Evolutionary conservation across 345 rosid species (phyloP).

Genomic region (Mallotus nudiflorus): DNA sequence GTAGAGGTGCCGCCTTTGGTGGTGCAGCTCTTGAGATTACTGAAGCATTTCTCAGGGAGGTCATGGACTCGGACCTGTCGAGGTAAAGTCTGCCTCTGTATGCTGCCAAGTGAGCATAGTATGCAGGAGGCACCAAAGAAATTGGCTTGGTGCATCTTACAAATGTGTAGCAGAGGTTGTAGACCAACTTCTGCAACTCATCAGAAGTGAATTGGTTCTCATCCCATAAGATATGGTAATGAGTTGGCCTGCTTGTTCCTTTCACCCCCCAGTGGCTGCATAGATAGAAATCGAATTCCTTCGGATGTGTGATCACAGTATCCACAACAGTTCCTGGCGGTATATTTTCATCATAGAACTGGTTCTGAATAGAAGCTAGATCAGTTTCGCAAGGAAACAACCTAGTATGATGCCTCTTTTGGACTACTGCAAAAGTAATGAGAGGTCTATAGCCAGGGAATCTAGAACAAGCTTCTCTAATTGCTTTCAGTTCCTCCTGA

Average conservation of each 20-base stretch:
- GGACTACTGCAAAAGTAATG: constrained; percentile 84
- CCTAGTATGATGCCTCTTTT: constrained; percentile 92
- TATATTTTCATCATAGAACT: constrained; percentile 55
- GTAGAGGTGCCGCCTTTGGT: constrained; percentile 77
- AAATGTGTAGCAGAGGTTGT: constrained; percentile 84
- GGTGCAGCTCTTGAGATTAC: constrained; percentile 64
- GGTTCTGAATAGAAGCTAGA: constrained; percentile 31
- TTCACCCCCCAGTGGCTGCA: constrained; percentile 95
- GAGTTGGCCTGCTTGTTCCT: constrained; percentile 94
- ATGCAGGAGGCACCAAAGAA: constrained; percentile 90
- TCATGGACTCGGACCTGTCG: constrained; percentile 57
- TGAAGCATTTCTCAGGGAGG: constrained; percentile 38
- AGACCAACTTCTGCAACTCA: constrained; percentile 83
- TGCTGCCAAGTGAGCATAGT: constrained; percentile 94
- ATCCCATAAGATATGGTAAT: constrained; percentile 82
- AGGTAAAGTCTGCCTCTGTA: constrained; percentile 92
- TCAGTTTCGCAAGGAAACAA: constrained; percentile 58
- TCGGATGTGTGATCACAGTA: constrained; percentile 82
- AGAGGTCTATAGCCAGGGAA: constrained; percentile 62
- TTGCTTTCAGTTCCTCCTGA: constrained; percentile 70
- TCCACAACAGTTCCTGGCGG: constrained; percentile 95
- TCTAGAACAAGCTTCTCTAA: constrained; percentile 61
- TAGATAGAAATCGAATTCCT: constrained; percentile 87
- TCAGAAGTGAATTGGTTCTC: constrained; percentile 91
- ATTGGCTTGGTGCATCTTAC: constrained; percentile 94